Evolutionary conservation across 345 rosid genomes (phyloP), one percentile per base, ranked within the genome.

Genomic region (Barbarea vulgaris): DNA sequence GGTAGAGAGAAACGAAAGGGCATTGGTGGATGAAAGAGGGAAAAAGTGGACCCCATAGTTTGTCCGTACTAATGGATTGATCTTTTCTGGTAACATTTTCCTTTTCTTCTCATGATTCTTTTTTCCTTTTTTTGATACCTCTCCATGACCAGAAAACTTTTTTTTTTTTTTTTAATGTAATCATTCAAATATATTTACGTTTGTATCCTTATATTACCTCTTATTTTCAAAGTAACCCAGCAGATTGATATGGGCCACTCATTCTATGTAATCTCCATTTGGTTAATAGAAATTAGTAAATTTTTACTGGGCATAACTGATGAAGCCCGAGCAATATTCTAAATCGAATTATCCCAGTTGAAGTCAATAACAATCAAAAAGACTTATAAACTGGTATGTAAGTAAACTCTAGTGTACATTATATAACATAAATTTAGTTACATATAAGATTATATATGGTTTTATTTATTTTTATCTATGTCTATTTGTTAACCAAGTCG

Each of bases 51-150:
- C 39, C 79, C 86, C 90, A 84, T 69, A 83, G 80, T 66, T 84
- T 66, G 77, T 87, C 97, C 89, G 97, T 91, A 87, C 96, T 81
- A 65, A 17, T 89, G 87, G 96, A 89, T 89, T 93, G 89, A 88
- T 87, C 92, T 85, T 84, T 90, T 90, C 79, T 72, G 88, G 97
- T 85, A 93, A 89, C 71, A 65, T 75, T 83, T 93, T 85, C 95
- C 95, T 74, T 91, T 89, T 89, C 44, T 77, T 85, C 76, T 79
- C 91, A 85, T 81, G 84, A 86, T 89, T 89, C 93, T 66, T 78
- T 56, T 82, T 89, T 87, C 90, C 90, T 76, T 85, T 82, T 87
- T 80, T 72, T 84, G 89, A 77, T 71, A 66, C 82, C 69, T 59
- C 72, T 50, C 67, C 14, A 0, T 17, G 27, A 39, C 66, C 5